Base-by-base conservation (phyloP, 1,284 basidiomycete genomes). In the Sanghuangporus weigelae region DNA sequence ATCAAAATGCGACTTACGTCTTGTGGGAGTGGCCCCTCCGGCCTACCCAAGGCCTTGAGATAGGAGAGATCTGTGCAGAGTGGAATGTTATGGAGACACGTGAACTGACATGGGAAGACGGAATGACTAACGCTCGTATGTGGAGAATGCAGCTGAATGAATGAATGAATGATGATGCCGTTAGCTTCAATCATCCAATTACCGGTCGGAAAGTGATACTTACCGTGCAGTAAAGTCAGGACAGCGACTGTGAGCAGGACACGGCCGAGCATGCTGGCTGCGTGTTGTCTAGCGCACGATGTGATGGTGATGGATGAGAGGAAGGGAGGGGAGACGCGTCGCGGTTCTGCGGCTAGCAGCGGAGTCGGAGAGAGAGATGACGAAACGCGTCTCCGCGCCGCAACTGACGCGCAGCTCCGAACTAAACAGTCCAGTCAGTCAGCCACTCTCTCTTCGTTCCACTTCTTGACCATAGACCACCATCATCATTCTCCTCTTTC, bases 11-110 rank as follows among this genome's bases (percentile, higher is more conserved):
- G 16, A 73, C 82, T 60, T 69, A 92, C 90, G 68, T 87, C 85
- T 57, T 74, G 69, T 21, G 90, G 90, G 16, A 92, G 73, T 19
- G 79, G 74, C 7, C 83, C 84, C 71, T 89, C 87, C 23, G 86
- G 87, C 64, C 81, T 76, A 62, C 87, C 89, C 40, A 91, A 78
- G 19, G 87, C 87, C 69, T 92, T 92, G 66, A 90, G 71, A 68
- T 84, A 84, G 7, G 89, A 89, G 54, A 90, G 73, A 72, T 92
- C 90, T 92, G 67, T 39, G 57, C 21, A 19, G 21, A 11, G 21
- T 46, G n/a, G 12, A 46, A 46, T 46, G 44, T n/a, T 12, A 12
- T 19, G 31, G 31, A 4, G 11, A 14, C 26, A 57, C 63, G 65
- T 36, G 56, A 53, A 39, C 10, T 16, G 31, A 44, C 8, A 26